phyloP scores from a whole-genome alignment of 495 filamentous ascomycete species.

The Neurospora sp. region DNA sequence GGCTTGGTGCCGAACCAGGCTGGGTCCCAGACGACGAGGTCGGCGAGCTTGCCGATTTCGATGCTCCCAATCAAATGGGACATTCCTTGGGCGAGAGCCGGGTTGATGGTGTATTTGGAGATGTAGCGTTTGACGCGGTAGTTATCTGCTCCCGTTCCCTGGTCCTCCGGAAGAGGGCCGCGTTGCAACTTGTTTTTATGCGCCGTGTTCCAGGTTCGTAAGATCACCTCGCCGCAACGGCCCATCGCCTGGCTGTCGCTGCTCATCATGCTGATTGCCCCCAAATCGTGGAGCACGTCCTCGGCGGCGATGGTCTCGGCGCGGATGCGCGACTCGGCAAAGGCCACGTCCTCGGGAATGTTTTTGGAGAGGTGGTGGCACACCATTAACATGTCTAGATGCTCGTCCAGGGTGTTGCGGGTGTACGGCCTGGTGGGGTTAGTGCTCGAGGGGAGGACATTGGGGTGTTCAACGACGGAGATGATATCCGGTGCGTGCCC shows the following conservation, averaged over 20 bases:
- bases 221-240: constrained; percentile 87
- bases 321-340: constrained; percentile 90
- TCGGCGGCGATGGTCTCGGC: constrained; percentile 96
- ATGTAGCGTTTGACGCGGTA: constrained; percentile 90
- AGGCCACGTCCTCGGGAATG: constrained; percentile 93
- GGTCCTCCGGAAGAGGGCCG: constrained; percentile 66
- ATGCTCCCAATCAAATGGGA: constrained; percentile 77
- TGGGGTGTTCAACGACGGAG: constrained; percentile 79
- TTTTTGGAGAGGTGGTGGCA: constrained; percentile 90
- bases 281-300: constrained; percentile 91
- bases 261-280: constrained; percentile 97
- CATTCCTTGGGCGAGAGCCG: constrained; percentile 91
- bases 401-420: constrained; percentile 87
- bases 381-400: constrained; percentile 98
- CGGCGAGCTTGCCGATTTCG: constrained; percentile 85
- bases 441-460: constrained; percentile 85
- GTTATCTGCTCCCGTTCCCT: constrained; percentile 78
- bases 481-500: constrained; percentile 98
- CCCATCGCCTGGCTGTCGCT: constrained; percentile 98
- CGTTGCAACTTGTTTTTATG: constrained; percentile 95
- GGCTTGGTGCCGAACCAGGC: constrained; percentile 87
- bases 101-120: constrained; percentile 97
- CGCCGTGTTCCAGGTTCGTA: constrained; percentile 95
- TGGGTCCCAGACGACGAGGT: constrained; percentile 83
- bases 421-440: constrained; percentile 95